Conservation (phyloP, 2,329 filamentous ascomycete species). For the Ascocoryne sarcoides region DNA sequence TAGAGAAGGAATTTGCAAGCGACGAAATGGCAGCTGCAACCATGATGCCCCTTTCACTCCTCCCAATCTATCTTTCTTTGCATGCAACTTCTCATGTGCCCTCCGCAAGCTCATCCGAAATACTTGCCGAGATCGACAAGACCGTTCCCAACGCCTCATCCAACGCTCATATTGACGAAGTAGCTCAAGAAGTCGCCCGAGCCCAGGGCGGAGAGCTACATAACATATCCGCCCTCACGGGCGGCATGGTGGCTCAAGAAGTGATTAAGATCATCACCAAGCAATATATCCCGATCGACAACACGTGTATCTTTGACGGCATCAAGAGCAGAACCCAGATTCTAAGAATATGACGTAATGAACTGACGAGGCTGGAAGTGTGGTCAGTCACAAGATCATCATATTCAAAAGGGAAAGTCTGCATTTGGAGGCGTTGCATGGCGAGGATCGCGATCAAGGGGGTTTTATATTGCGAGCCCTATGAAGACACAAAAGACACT, state of each 20-base stretch:
- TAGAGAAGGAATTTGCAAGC: slow-evolving; percentile 46
- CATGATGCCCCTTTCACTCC: slow-evolving; percentile 41
- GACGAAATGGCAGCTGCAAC: slow-evolving; percentile 40
- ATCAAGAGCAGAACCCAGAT: slow-evolving; percentile 35
- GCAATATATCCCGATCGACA: slow-evolving; percentile 64
- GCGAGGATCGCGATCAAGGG: too few relatives aligned
- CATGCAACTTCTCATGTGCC: slow-evolving; percentile 41
- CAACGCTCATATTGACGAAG: slow-evolving; percentile 42
- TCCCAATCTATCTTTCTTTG: slow-evolving; percentile 63
- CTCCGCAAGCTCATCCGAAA: slow-evolving; percentile 41
- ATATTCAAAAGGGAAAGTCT: neutral
- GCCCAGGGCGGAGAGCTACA: slow-evolving; percentile 81
- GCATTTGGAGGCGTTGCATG: too few relatives aligned
- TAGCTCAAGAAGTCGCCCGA: slow-evolving; percentile 61
- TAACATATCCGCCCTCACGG: slow-evolving; percentile 79
- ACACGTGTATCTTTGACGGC: slow-evolving; percentile 63
- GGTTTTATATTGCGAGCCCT: too few relatives aligned
- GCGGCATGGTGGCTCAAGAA: slow-evolving; percentile 94
- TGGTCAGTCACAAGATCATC: neutral
- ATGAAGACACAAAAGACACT: too few relatives aligned
- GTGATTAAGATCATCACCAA: slow-evolving; percentile 80
- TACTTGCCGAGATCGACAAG: slow-evolving; percentile 39
- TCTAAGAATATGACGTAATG: slow-evolving; percentile 19
- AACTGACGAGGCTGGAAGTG: neutral
- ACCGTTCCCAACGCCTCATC: slow-evolving; percentile 39